Evolutionary conservation across 148 eudicot species (phyloP), one percentile per base, ranked within the genome.

Genomic region (Chenopodium suecicum): DNA sequence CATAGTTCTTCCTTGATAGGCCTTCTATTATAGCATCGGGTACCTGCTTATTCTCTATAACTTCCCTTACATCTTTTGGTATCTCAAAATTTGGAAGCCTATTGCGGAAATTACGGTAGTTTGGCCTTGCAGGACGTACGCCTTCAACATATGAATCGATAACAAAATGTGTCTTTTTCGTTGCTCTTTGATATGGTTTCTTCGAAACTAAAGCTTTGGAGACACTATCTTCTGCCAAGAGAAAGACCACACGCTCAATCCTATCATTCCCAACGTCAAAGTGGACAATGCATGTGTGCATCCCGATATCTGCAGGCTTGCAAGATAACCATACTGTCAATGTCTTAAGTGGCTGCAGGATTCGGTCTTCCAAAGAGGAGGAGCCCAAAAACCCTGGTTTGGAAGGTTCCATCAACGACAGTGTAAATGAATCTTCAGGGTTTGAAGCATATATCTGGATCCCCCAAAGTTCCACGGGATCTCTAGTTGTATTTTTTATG

Each of bases 381-480:
- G 83, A 81, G 19, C 92, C 99, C 12, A 91, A 52, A 84, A 88
- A 96, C 13, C 83, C 90, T 68, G 79, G 77, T 56, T 81, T 66
- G 52, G 90, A 86, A 54, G 99, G 99, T 63, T 96, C 89, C 95
- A 89, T 89, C 82, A 96, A 31, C 10, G 99, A 96, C 65, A 96
- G 75, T 1, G 85, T 86, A 82, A 96, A 96, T 6, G 94, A 87
- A 27, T 90, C 89, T 25, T 88, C 91, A 25, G 99, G 99, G 80
- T 82, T 91, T 12, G 99, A 92, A 60, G 91, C 98, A 80, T 92
- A 94, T 32, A 96, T 91, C 1, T 82, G 87, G 62, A 91, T 88
- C 32, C 84, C 76, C 93, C 93, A 92, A 16, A 96, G 85, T 16
- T 90, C 91, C n/a, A 91, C 82, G 0, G 97, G 79, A 11, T 92